Conservation (phyloP, 495 filamentous ascomycete genomes). For the Aspergillus homomorphus region DNA sequence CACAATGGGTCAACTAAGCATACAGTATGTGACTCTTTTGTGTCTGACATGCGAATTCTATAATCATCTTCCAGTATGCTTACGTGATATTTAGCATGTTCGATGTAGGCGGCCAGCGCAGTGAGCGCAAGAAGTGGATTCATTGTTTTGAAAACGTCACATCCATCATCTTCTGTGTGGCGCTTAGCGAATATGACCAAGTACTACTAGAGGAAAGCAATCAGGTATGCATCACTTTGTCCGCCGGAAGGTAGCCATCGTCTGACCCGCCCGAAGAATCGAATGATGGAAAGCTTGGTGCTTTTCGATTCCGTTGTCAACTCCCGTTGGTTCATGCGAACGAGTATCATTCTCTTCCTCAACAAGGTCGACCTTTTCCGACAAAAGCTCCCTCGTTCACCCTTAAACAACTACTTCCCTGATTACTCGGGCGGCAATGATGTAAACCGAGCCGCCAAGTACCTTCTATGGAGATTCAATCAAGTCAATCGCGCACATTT, state of each 20-base stretch:
- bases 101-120: conserved; percentile 94
- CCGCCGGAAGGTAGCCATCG: conserved; percentile 8
- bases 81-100: conserved; percentile 73
- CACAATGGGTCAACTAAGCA: conserved; percentile 95
- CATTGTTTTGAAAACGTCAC: conserved; percentile 99
- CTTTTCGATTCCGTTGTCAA: conserved; percentile 99
- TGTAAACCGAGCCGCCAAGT: conserved; percentile 96
- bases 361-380: conserved; percentile 99
- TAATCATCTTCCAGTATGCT: conserved; percentile 8
- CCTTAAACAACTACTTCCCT: conserved; percentile 90
- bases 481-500: conserved; percentile 96
- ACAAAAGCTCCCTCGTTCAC: conserved; percentile 83
- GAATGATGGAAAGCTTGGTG: conserved; percentile 97
- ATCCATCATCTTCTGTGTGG: conserved; percentile 99
- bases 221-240: conserved; percentile 60
- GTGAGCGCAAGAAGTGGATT: conserved; percentile 99
- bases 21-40: conserved; percentile 68
- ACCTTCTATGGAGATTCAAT: conserved; percentile 96
- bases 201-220: conserved; percentile 94
- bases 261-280: conserved; percentile 58
- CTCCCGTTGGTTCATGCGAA: conserved; percentile 97
- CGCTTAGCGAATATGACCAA: conserved; percentile 97
- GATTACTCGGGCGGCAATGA: conserved; percentile 98
- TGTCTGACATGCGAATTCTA: not conserved
- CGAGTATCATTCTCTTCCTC: conserved; percentile 95